Percentiles rank a stretch among this genome's conserved stretches.
Conservation (phyloP, 2,329 filamentous ascomycete species). For the Fusarium nisikadoi region DNA sequence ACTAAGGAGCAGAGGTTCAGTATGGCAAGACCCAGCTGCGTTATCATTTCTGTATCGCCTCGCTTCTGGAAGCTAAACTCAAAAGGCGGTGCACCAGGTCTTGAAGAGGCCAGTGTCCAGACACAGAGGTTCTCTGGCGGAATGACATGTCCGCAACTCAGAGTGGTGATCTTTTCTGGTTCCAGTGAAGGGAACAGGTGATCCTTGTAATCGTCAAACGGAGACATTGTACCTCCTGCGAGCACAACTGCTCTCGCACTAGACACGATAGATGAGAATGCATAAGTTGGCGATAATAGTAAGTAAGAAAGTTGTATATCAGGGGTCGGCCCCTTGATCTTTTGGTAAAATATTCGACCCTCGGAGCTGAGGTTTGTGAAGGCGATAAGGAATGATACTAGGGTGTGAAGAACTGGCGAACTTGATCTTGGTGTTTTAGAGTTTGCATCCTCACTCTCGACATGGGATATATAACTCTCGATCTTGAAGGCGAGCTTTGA, state of each 20-base stretch:
- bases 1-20: constrained; percentile 77
- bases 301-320: constrained; percentile 81
- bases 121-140: constrained; percentile 83
- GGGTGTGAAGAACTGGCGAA: constrained; percentile 64
- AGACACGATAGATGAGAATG: constrained; percentile 88
- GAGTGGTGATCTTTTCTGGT: constrained; percentile 72
- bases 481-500: constrained; percentile 95
- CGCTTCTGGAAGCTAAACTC: constrained; percentile 90
- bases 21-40: constrained; percentile 78
- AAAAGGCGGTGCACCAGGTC: constrained; percentile 64
- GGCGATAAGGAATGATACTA: constrained; percentile 75
- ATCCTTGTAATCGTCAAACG: constrained; percentile 88
- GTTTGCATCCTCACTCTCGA: constrained; percentile 59
- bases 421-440: constrained; percentile 41
- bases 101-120: constrained; percentile 69
- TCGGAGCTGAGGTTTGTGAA: constrained; percentile 86
- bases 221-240: constrained; percentile 97
- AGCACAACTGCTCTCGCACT: constrained; percentile 88
- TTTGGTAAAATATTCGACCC: constrained; percentile 73
- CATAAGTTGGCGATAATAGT: constrained; percentile 88
- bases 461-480: constrained; percentile 81
- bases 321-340: constrained; percentile 47
- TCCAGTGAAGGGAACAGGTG: constrained; percentile 85
- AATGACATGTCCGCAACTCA: constrained; percentile 96
- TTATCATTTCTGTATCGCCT: constrained; percentile 73